These are phyloP conservation scores for Mallotus repandus DNA, from an alignment of 441 rosid genomes.

Conservation along the genomic window DNA sequence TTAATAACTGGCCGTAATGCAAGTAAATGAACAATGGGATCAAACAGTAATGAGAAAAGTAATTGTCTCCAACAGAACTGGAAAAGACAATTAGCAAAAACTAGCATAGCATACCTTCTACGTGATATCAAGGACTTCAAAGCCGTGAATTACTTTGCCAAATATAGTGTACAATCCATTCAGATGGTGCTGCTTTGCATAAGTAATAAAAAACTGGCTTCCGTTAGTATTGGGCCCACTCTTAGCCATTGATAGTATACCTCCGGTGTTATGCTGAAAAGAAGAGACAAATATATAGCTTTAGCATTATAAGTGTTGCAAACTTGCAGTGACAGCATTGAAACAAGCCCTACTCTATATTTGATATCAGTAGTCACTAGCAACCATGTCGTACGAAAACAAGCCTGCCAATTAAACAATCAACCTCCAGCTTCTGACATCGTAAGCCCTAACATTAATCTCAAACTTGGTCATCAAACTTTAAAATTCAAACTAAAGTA, in stretches of 20 bases:
- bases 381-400: background rate
- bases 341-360: background rate
- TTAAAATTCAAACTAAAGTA: conserved; percentile 11
- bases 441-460: background rate
- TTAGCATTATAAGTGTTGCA: background rate
- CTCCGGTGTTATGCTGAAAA: conserved; percentile 91
- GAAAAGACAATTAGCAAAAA: background rate
- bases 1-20: background rate
- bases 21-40: conserved; percentile 1
- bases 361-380: background rate
- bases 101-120: conserved; percentile 61
- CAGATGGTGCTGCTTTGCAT: conserved; percentile 94
- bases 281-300: conserved; percentile 1
- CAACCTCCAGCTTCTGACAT: conserved; percentile 6
- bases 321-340: background rate
- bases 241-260: conserved; percentile 89
- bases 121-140: conserved; percentile 96
- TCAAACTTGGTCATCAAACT: too few species aligned
- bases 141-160: conserved; percentile 95
- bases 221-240: conserved; percentile 99
- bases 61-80: background rate
- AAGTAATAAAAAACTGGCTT: conserved; percentile 86
- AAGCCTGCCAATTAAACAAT: too few species aligned
- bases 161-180: conserved; percentile 89
- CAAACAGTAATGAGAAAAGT: background rate